Conservation (phyloP, 2,329 filamentous ascomycete genomes). For the Ustilaginoidea virens region DNA sequence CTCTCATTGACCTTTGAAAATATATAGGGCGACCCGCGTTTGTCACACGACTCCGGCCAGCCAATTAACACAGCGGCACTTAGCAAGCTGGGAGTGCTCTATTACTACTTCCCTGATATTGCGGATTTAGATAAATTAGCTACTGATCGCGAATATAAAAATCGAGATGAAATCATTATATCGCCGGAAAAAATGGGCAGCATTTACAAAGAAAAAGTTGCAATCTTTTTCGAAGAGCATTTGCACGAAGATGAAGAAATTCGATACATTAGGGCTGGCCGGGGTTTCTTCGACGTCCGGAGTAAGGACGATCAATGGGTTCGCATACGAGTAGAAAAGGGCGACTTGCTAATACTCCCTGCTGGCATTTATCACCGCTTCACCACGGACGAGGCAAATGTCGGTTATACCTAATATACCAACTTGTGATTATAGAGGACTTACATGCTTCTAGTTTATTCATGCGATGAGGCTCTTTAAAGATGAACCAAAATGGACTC, state of each 20-base stretch:
- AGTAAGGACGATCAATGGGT: constrained; percentile 78
- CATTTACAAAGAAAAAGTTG: constrained; percentile 83
- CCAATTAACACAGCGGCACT: constrained; percentile 51
- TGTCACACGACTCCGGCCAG: constrained; percentile 73
- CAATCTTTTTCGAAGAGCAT: constrained; percentile 92
- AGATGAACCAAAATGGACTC: constrained; percentile 97
- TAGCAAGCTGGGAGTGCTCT: constrained; percentile 61
- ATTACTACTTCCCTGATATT: constrained; percentile 51
- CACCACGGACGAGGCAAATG: constrained; percentile 82
- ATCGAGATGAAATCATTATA: constrained; percentile 85
- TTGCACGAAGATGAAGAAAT: constrained; percentile 98
- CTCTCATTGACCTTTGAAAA: constrained; percentile 4
- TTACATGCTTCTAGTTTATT: too few relatives aligned
- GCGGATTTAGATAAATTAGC: constrained; percentile 61
- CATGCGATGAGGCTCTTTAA: constrained; percentile 95
- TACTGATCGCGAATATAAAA: constrained; percentile 65
- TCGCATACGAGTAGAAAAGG: constrained; percentile 66
- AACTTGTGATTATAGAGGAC: constrained; percentile 4
- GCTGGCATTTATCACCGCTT: constrained; percentile 96
- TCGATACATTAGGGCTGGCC: constrained; percentile 76
- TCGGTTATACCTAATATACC: constrained; percentile 29
- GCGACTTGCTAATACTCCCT: constrained; percentile 84
- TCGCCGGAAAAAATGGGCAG: constrained; percentile 75
- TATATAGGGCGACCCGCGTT: constrained; percentile 76
- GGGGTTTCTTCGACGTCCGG: constrained; percentile 87